phyloP scores from a whole-genome alignment of 352 stramenopile genomes.

The Phytophthora quininea region DNA sequence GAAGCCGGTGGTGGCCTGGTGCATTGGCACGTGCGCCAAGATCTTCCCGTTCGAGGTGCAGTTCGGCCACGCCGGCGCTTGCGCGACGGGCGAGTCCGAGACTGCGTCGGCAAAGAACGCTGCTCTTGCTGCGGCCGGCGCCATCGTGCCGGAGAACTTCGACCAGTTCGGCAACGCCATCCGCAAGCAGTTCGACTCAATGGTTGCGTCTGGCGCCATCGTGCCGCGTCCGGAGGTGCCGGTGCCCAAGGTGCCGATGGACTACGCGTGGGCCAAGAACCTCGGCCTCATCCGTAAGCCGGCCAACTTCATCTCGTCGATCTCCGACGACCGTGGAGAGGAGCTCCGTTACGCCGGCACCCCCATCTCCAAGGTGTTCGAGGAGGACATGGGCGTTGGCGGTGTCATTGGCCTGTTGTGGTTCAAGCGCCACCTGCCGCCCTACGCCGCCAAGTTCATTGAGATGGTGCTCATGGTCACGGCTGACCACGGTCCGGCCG shows the following conservation, averaged over 20 bases:
- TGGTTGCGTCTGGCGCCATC: slow-evolving; percentile 82
- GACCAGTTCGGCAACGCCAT: slow-evolving; percentile 95
- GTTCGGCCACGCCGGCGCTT: slow-evolving; percentile 96
- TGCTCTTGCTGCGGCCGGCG: slow-evolving; percentile 89
- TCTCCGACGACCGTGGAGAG: slow-evolving; percentile 97
- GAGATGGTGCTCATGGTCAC: slow-evolving; percentile 99
- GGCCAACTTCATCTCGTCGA: slow-evolving; percentile 97
- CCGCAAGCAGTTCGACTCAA: slow-evolving; percentile 87
- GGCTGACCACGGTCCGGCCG: slow-evolving; percentile 95
- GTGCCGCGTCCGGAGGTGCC: slow-evolving; percentile 89
- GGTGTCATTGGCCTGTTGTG: slow-evolving; percentile 95
- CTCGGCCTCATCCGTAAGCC: slow-evolving; percentile 96
- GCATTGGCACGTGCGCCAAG: slow-evolving; percentile 97
- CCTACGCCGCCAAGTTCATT: slow-evolving; percentile 95
- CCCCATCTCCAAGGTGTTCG: slow-evolving; percentile 95
- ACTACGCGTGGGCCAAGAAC: slow-evolving; percentile 97
- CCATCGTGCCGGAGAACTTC: slow-evolving; percentile 94
- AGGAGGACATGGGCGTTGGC: slow-evolving; percentile 93
- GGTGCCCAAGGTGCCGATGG: slow-evolving; percentile 95
- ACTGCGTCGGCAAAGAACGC: slow-evolving; percentile 95
- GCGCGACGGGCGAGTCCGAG: slow-evolving; percentile 93
- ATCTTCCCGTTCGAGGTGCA: slow-evolving; percentile 98
- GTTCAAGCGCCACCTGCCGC: slow-evolving; percentile 93
- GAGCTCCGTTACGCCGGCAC: slow-evolving; percentile 95
- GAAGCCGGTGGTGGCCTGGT: slow-evolving; percentile 98